Conservation (phyloP, 352 stramenopile genomes). For the Globisporangium mamillatum region DNA sequence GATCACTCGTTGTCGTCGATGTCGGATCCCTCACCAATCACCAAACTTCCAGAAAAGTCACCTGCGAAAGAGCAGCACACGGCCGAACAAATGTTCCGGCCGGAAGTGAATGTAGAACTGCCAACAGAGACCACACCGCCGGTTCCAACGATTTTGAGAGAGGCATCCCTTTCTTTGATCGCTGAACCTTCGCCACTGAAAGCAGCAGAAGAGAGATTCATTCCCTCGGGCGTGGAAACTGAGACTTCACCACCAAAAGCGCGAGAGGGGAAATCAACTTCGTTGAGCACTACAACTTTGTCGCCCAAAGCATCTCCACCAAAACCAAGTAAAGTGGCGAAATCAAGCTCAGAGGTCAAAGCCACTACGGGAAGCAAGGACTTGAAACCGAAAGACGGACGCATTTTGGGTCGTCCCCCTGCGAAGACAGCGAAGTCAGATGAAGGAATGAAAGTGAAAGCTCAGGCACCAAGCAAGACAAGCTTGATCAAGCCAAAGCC, state of each 20-base stretch:
- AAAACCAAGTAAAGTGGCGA: slow-evolving; percentile 8
- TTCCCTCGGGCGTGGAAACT: background rate
- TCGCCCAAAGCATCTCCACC: background rate
- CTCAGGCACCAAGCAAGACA: background rate
- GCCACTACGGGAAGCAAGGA: background rate
- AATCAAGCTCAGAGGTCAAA: background rate
- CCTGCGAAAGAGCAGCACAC: background rate
- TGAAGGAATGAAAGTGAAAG: slow-evolving; percentile 12
- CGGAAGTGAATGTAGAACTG: background rate
- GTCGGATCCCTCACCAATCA: background rate
- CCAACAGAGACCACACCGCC: background rate
- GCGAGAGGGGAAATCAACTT: background rate
- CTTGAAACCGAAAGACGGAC: slow-evolving; percentile 5
- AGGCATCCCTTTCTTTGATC: background rate
- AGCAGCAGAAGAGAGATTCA: background rate
- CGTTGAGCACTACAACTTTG: background rate
- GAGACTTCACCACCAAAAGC: background rate
- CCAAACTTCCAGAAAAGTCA: background rate
- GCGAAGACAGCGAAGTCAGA: background rate
- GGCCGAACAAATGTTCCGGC: background rate
- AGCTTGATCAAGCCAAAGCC: slow-evolving; percentile 6
- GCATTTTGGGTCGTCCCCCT: background rate
- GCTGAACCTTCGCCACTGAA: background rate
- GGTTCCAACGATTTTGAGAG: background rate
- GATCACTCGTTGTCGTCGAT: too few relatives aligned